Base-by-base conservation (phyloP, 495 filamentous ascomycete genomes). In the Penicillium roqueforti region DNA sequence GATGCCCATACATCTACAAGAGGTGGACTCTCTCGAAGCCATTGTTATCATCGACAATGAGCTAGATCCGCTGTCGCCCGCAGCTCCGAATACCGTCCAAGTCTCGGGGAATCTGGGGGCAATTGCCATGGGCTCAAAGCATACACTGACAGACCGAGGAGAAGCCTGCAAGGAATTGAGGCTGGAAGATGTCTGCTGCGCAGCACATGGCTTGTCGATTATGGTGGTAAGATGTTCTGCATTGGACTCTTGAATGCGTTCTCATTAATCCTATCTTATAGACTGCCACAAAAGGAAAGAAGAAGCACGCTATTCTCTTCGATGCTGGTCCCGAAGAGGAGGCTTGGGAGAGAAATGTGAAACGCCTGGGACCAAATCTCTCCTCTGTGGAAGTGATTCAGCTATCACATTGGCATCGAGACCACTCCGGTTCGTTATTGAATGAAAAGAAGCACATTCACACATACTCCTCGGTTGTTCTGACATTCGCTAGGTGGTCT, bases 321-420 rank as follows among this genome's bases (percentile, higher is more conserved):
- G 82, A 85, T 63, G 73, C 79, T 1, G 82, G 82, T 0, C 82
- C 82, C 1, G 80, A 83, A 61, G 80, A 77, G 19, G 68, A 73
- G n/a, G 67, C 68, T 4, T 85, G 80, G 77, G 74, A 81, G 51
- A 62, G 72, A 14, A 85, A 85, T 57, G 76, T 72, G 6, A 74
- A 67, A 6, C 67, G 82, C 1, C 62, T 85, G 10, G 65, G 70
- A 23, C 63, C 76, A 2, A 70, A 80, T 65, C 61, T 82, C 2
- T 66, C 91, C 43, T 82, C 86, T 58, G 80, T 95, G 37, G 86
- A 88, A 55, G 76, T 82, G 32, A 71, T 95, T 9, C 88, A 92
- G 60, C 81, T 95, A 1, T 95, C 76, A 6, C 83, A 85, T 55
- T 85, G 81, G 82, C 83, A 85, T 69, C 78, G 82, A 23, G 83